A percentile compares a stretch with the other conserved stretches of the same genome.
Conservation (phyloP, 148 eudicot species). For the Rhododendron mucronatum region DNA sequence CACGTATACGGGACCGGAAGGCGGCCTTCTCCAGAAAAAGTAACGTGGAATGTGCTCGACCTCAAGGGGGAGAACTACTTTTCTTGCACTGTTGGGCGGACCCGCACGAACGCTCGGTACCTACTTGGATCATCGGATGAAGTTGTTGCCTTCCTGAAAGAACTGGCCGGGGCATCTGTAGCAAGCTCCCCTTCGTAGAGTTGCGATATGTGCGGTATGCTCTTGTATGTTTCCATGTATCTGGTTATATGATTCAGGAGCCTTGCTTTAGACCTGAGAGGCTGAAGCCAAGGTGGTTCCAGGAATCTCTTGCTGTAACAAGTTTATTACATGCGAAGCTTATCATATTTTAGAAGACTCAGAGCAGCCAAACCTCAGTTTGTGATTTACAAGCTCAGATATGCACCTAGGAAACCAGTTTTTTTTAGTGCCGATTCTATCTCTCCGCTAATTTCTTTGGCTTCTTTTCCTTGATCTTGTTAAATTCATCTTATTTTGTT, state of each 20-base stretch:
- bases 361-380: not conserved
- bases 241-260: not conserved
- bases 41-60: slow-evolving; percentile 81
- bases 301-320: not conserved
- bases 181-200: not conserved
- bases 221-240: not conserved
- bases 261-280: not conserved
- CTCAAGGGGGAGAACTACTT: slow-evolving; percentile 87
- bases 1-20: slow-evolving; percentile 26
- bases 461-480: not conserved
- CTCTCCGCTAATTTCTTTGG: not conserved
- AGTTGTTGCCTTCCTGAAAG: slow-evolving; percentile 63
- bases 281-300: not conserved
- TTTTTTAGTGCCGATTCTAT: not conserved
- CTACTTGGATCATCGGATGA: slow-evolving; percentile 67
- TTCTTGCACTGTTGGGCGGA: slow-evolving; percentile 86
- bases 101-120: slow-evolving; percentile 83
- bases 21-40: slow-evolving; percentile 44
- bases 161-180: slow-evolving; percentile 42
- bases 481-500: not conserved
- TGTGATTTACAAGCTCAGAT: not conserved
- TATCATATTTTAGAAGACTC: not conserved
- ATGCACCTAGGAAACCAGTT: not conserved
- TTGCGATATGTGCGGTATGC: not conserved
- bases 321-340: not conserved